Evolutionary conservation across 495 filamentous ascomycete species (phyloP), one percentile per base, ranked within the genome.

Genomic region (Sporormia fimetaria): DNA sequence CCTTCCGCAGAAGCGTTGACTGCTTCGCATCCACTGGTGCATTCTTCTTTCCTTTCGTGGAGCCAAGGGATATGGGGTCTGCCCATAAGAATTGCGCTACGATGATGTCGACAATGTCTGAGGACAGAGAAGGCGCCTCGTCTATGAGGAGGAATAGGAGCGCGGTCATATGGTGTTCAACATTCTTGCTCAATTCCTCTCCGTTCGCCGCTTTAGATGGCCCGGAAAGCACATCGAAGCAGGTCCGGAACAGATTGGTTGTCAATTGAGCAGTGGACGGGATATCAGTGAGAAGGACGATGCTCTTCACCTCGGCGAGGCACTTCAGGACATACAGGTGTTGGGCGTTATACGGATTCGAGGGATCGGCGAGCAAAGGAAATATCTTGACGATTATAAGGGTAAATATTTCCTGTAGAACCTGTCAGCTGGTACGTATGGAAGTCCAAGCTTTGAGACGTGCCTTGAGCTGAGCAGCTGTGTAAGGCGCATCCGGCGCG

Each of bases 401-500:
- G 14, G 78, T 83, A 61, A 96, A 99, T 40, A 95, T 83, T 62
- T 95, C 86, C 88, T 94, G 33, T 40, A 17, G 25, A 39, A 40
- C 37, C 10, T 21, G 33, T 49, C 15, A 49, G 39, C 15, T 8
- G 38, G n/a, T 16, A 6, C 25, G 6, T 11, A 18, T 6, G 2
- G 31, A 36, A 29, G 24, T 27, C 15, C 5, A 20, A 34, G 11
- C 8, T n/a, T 4, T 29, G n/a, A 17, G 9, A 30, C 30, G n/a
- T 25, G 93, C 87, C 81, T 90, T 94, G 21, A 99, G 67, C 62
- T 96, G 88, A 35, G 77, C 73, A 21, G 69, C 75, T 7, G 85
- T 94, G 63, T 92, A 96, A 8, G 90, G 90, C 61, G 90, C 90
- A 73, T 96, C 78, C 3, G 90, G 90, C 21, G 90, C 90, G 66